These are phyloP conservation scores for Cucumis melo DNA, from an alignment of 306 rosid genomes.

Conservation along the genomic window DNA sequence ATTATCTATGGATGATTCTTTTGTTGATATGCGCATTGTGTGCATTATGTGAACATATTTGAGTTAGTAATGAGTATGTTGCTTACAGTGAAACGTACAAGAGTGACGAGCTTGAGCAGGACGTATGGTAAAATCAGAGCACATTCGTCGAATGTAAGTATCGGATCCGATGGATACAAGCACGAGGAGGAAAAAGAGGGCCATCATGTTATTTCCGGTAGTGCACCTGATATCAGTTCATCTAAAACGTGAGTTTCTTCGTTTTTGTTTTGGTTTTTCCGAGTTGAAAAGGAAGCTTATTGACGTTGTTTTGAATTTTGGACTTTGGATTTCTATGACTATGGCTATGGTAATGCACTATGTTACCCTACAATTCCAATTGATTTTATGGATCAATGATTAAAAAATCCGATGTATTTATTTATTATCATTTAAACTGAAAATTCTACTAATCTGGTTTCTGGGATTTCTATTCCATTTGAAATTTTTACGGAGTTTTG, in stretches of 20 bases:
- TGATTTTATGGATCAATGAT: not conserved
- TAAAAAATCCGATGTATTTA: not conserved
- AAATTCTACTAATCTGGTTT: not conserved
- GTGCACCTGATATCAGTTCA: constrained; percentile 23
- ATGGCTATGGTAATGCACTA: not conserved
- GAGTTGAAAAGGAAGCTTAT: not conserved
- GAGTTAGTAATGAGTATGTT: constrained; percentile 18
- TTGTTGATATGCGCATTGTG: not conserved
- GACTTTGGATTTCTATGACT: not conserved
- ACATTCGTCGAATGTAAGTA: constrained; percentile 59
- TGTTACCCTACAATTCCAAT: no score
- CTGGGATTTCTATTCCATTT: not conserved
- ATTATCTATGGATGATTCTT: not conserved
- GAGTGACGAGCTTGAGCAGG: constrained; percentile 24
- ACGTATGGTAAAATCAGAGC: constrained; percentile 25
- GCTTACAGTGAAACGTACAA: constrained; percentile 46
- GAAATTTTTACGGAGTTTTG: not conserved
- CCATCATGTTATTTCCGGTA: constrained; percentile 22
- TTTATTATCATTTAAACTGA: not conserved
- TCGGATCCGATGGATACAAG: constrained; percentile 62
- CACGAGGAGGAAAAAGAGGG: constrained; percentile 33
- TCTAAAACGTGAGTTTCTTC: constrained; percentile 47
- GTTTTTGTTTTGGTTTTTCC: not conserved
- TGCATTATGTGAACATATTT: not conserved
- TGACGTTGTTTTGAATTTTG: not conserved